These are phyloP conservation scores for Phytophthora fragariae DNA, from an alignment of 352 stramenopile species.

Conservation along the genomic window DNA sequence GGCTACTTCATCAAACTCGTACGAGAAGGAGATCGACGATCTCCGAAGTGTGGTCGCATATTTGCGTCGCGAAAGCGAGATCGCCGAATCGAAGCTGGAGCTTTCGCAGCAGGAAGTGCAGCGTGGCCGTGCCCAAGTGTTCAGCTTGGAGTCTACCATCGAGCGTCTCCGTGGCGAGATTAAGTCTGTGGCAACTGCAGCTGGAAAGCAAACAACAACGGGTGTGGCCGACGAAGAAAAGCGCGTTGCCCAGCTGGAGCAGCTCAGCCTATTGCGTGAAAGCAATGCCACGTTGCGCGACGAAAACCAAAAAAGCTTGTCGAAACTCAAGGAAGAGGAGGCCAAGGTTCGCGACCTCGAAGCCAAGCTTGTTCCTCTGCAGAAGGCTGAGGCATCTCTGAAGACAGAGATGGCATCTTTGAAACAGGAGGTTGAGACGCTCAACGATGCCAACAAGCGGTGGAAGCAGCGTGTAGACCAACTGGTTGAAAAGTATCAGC, in stretches of 20 bases:
- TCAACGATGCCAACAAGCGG: constrained; percentile 71
- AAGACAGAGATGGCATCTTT: constrained; percentile 65
- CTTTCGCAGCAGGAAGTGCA: constrained; percentile 76
- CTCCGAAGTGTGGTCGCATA: constrained; percentile 77
- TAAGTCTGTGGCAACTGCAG: constrained; percentile 39
- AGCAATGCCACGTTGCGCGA: constrained; percentile 83
- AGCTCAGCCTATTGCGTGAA: constrained; percentile 79
- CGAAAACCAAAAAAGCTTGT: constrained; percentile 69
- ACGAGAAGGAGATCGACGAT: constrained; percentile 77
- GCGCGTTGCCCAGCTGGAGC: constrained; percentile 70
- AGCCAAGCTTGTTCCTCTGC: constrained; percentile 59
- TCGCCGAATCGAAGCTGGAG: constrained; percentile 73
- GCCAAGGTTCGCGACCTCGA: constrained; percentile 56
- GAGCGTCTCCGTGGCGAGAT: constrained; percentile 68
- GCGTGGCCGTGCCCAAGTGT: constrained; percentile 59
- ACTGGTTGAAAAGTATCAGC: constrained; percentile 86
- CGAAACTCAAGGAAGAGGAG: constrained; percentile 62
- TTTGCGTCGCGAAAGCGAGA: constrained; percentile 74
- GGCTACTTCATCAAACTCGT: constrained; percentile 15
- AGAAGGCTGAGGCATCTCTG: constrained; percentile 49
- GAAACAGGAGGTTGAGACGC: constrained; percentile 66
- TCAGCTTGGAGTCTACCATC: constrained; percentile 65
- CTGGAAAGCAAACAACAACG: constrained; percentile 20
- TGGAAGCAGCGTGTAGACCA: constrained; percentile 87
- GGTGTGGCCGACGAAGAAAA: constrained; percentile 48